These are phyloP conservation scores for Saccharomycopsis hybrid DNA, from an alignment of 1,139 yeast genomes.

Conservation along the genomic window DNA sequence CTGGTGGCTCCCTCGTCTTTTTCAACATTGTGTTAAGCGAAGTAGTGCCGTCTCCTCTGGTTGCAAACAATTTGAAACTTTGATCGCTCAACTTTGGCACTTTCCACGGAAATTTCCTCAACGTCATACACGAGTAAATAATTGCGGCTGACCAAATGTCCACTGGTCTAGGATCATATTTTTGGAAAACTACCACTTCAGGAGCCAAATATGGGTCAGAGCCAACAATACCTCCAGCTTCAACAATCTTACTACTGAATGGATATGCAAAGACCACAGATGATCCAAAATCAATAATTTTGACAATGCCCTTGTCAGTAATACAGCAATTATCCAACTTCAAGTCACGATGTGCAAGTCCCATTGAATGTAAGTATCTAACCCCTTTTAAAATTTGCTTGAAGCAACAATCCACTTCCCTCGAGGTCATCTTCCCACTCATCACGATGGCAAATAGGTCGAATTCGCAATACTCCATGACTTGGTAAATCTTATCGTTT, in stretches of 20 bases:
- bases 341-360: conserved; percentile 92
- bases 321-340: conserved; percentile 94
- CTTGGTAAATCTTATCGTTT: conserved; percentile 80
- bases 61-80: conserved; percentile 67
- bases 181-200: conserved; percentile 64
- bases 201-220: conserved; percentile 98
- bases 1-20: conserved; percentile 26
- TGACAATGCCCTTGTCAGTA: conserved; percentile 76
- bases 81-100: conserved; percentile 84
- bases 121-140: conserved; percentile 91
- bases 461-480: conserved; percentile 87
- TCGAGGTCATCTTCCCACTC: conserved; percentile 87
- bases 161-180: conserved; percentile 88
- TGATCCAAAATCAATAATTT: conserved; percentile 92
- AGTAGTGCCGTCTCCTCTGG: conserved; percentile 34
- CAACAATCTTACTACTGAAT: conserved; percentile 67
- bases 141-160: conserved; percentile 96
- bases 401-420: conserved; percentile 83
- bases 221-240: conserved; percentile 92
- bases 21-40: conserved; percentile 32
- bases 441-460: conserved; percentile 96
- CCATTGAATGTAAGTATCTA: conserved; percentile 75
- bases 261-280: conserved; percentile 94
- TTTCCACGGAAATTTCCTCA: conserved; percentile 96
- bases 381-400: conserved; percentile 85